These are phyloP conservation scores for Fusarium haematococcum DNA, from an alignment of 2,329 filamentous ascomycete species.

Conservation along the genomic window DNA sequence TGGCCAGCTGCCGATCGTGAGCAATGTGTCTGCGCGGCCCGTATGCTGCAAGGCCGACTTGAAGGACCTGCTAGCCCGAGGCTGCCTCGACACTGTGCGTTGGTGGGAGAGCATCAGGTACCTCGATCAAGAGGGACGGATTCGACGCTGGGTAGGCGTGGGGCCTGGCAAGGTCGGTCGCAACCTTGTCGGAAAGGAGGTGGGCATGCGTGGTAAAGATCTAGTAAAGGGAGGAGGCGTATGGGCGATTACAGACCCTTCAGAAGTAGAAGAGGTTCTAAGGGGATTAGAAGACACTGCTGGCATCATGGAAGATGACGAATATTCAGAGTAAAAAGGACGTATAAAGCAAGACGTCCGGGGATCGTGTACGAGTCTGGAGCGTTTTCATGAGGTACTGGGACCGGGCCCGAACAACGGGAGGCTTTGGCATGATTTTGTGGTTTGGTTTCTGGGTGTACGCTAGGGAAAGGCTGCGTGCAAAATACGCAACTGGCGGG, in stretches of 20 bases:
- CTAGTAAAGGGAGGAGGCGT: conserved; percentile 89
- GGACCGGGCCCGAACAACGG: background rate
- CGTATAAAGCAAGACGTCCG: background rate
- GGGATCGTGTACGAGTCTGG: conserved; percentile 12
- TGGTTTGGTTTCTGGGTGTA: conserved; percentile 7
- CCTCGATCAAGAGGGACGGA: conserved; percentile 83
- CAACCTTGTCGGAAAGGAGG: conserved; percentile 94
- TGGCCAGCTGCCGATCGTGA: conserved; percentile 80
- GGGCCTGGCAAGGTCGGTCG: conserved; percentile 94
- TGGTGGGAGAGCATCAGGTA: conserved; percentile 97
- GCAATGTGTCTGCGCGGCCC: conserved; percentile 85
- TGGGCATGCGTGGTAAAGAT: conserved; percentile 84
- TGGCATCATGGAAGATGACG: conserved; percentile 61
- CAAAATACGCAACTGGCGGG: conserved; percentile 10
- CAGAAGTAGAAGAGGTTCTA: conserved; percentile 77
- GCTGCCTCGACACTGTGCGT: conserved; percentile 89
- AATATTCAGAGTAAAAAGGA: conserved; percentile 46
- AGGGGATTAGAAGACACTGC: conserved; percentile 75
- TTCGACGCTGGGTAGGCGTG: conserved; percentile 89
- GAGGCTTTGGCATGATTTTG: conserved; percentile 8
- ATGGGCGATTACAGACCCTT: conserved; percentile 88
- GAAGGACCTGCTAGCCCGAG: conserved; percentile 81
- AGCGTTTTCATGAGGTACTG: conserved; percentile 6
- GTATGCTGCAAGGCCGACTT: conserved; percentile 80
- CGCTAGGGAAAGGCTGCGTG: conserved; percentile 14